Base-by-base conservation (phyloP, 2,329 filamentous ascomycete genomes). In the Pseudogymnoascus sp. region DNA sequence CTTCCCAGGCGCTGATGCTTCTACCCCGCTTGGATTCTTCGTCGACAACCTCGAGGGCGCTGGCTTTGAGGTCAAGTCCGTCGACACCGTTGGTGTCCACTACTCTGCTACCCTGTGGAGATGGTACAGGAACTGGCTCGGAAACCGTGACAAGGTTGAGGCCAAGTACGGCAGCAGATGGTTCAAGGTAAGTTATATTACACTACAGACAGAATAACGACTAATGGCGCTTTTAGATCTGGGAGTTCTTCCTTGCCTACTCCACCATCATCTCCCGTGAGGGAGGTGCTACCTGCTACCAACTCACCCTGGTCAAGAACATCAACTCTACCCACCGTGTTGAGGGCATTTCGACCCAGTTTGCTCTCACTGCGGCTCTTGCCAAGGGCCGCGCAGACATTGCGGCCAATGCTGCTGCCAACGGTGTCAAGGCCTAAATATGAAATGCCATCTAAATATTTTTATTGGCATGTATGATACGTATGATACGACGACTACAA, bases 61-160 rank as follows among this genome's bases (percentile, higher is more conserved):
- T 66, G 91, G 91, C 38, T 96, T 91, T 71, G 95, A 97, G 78
- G 80, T 97, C 76, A 97, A 97, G 87, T 81, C 81, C 69, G 80
- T 96, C 67, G 95, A 99, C 76, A 97, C 93, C 49, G 85, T 97
- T 71, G 93, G 95, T 73, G 91, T 97, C 45, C 95, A 97, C 81
- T 97, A 97, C 80, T 96, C 91, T 60, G 92, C 92, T 61, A 97
- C 95, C 28, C 81, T 99, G 66, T 97, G 95, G 95, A 86, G 90
- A 74, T 97, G 95, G 95, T 97, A 97, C 82, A 85, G 95, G 69
- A 97, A 97, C 84, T 97, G 95, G 95, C 84, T 97, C 76, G 91
- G 82, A 78, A 97, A 97, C 83, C 82, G 84, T 69, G 91, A 96
- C 64, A 96, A 96, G 81, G 90, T 97, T 65, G 85, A 89, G 77